Conservation (phyloP, 768 basidiomycete genomes). For the Hemileccinum rubropunctum region DNA sequence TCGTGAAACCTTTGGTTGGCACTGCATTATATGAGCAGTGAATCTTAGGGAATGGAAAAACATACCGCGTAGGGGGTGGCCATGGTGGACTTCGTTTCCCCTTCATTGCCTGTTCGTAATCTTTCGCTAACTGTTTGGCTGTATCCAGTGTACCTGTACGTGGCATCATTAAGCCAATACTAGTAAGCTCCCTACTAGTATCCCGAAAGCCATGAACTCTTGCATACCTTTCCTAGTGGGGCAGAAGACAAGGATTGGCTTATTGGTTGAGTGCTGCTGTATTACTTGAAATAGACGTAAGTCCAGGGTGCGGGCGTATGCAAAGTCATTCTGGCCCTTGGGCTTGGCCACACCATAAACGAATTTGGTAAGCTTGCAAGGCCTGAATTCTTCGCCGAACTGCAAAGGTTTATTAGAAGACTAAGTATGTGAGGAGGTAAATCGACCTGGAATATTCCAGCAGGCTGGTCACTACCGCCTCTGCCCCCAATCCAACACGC, state of each 20-base stretch:
- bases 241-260: slow-evolving; percentile 87
- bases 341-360: slow-evolving; percentile 69
- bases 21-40: slow-evolving; percentile 35
- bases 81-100: slow-evolving; percentile 60
- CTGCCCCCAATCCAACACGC: slow-evolving; percentile 78
- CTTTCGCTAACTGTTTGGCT: slow-evolving; percentile 74
- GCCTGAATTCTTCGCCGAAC: slow-evolving; percentile 93
- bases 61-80: slow-evolving; percentile 56
- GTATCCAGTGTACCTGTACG: slow-evolving; percentile 55
- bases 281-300: slow-evolving; percentile 70
- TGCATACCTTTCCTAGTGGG: slow-evolving; percentile 77
- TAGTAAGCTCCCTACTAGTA: not conserved
- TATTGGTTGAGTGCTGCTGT: slow-evolving; percentile 67
- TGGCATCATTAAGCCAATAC: not conserved
- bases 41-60: not conserved
- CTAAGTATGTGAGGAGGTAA: not conserved
- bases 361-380: slow-evolving; percentile 71
- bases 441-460: slow-evolving; percentile 68
- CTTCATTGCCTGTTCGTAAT: slow-evolving; percentile 57
- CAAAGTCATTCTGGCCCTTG: slow-evolving; percentile 73
- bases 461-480: slow-evolving; percentile 37
- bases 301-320: slow-evolving; percentile 69
- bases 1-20: slow-evolving; percentile 59
- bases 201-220: slow-evolving; percentile 1
- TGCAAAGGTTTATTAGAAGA: slow-evolving; percentile 28